These are phyloP conservation scores for Quercus wislizeni DNA, from an alignment of 306 rosid species.

Conservation along the genomic window DNA sequence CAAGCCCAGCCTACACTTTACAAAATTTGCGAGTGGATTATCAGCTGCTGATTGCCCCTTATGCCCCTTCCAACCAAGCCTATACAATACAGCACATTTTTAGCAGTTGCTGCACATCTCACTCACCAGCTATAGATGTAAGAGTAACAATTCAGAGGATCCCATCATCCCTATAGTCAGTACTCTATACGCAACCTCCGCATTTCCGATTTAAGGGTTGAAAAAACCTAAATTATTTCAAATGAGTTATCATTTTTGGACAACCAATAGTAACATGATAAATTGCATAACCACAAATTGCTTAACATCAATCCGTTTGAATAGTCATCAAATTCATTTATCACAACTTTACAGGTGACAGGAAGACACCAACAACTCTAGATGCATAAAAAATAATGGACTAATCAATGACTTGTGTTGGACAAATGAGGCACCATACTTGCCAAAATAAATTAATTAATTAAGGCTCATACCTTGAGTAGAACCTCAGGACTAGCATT, in stretches of 20 bases:
- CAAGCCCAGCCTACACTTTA: slow-evolving; percentile 36
- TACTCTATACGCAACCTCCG: slow-evolving; percentile 72
- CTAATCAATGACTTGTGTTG: background rate
- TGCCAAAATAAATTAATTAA: background rate
- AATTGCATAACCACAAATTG: background rate
- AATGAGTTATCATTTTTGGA: background rate
- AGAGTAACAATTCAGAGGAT: background rate
- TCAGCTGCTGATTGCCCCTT: background rate
- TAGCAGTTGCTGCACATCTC: slow-evolving; percentile 12
- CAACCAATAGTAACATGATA: background rate
- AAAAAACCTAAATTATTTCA: background rate
- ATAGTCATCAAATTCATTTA: background rate
- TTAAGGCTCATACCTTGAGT: slow-evolving; percentile 60
- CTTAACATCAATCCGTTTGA: background rate
- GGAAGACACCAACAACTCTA: background rate
- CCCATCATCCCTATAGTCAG: slow-evolving; percentile 20
- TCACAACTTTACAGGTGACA: background rate
- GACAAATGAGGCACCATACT: background rate
- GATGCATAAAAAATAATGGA: background rate
- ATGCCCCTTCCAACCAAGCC: slow-evolving; percentile 3
- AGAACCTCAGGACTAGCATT: slow-evolving; percentile 93
- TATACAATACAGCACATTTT: background rate
- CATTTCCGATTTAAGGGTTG: slow-evolving; percentile 51
- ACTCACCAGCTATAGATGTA: slow-evolving; percentile 25
- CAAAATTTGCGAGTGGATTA: slow-evolving; percentile 40